phyloP scores from a whole-genome alignment of 2,329 filamentous ascomycete genomes.

The Hymenoscyphus fructigenus region DNA sequence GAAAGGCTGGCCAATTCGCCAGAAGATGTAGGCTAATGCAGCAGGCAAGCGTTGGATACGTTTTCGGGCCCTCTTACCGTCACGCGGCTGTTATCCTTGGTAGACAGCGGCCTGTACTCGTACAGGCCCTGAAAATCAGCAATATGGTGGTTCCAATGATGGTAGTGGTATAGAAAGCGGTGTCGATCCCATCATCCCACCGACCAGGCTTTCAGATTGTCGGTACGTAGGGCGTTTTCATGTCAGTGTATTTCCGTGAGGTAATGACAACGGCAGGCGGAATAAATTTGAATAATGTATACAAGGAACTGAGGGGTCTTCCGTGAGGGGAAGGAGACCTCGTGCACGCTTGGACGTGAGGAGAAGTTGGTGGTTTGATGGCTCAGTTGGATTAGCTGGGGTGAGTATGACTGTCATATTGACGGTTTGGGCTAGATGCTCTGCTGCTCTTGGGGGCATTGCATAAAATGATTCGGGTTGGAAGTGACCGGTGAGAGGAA shows the following conservation, averaged over 20 bases:
- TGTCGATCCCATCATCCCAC: slow-evolving; percentile 13
- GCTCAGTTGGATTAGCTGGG: neutral
- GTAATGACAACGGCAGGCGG: slow-evolving; percentile 20
- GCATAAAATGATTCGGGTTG: neutral
- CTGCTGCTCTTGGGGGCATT: neutral
- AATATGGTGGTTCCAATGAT: neutral
- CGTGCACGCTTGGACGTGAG: slow-evolving; percentile 14
- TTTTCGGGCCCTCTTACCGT: slow-evolving; percentile 16
- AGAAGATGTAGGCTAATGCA: slow-evolving; percentile 13
- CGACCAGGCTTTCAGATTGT: slow-evolving; percentile 7
- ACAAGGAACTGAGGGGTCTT: slow-evolving; percentile 37
- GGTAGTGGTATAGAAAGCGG: slow-evolving; percentile 1
- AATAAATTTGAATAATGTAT: neutral
- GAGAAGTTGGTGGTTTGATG: slow-evolving; percentile 16
- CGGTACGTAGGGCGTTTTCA: neutral
- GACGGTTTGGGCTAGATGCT: slow-evolving; percentile 6
- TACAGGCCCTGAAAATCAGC: slow-evolving; percentile 7
- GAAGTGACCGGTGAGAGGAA: neutral
- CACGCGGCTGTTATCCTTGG: slow-evolving; percentile 16
- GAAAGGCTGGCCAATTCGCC: slow-evolving; percentile 9
- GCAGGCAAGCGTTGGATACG: slow-evolving; percentile 12
- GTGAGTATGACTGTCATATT: slow-evolving; percentile 1
- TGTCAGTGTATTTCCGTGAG: slow-evolving; percentile 23
- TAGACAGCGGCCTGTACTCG: slow-evolving; percentile 2
- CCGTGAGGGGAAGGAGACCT: slow-evolving; percentile 38